Evolutionary conservation across 164 flowering plant species (phyloP), one percentile per base, ranked within the genome.

Genomic region (Annona squamosa): DNA sequence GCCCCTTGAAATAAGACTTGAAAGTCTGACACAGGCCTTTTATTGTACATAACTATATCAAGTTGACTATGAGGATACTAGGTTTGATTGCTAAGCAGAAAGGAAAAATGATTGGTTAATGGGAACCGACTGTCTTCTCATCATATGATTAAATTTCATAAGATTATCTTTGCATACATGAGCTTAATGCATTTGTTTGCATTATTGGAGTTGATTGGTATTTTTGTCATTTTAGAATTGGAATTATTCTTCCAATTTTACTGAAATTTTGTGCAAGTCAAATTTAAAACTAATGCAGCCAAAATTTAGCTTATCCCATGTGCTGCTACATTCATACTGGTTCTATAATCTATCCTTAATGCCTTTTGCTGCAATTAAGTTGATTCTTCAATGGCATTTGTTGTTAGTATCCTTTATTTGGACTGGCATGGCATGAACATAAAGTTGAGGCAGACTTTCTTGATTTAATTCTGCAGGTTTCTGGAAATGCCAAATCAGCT

Each of bases 401-500:
- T 16, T 52, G 3, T 26, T 26, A 26, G 37, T 26, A 26, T 26
- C 37, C 37, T 26, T 26, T 26, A 26, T 52, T 16, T 16, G 9
- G 59, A 52, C 13, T 52, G 59, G 59, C 9, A 2, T 52, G 59
- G 13, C 13, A 9, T 52, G 13, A 52, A 52, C 10, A 52, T 5
- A 52, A 16, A 52, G 13, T 16, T 52, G 59, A 52, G 59, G 13
- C 9, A 52, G 17, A 10, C 18, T 6, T 19, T 5, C 37, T 4
- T 62, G 46, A 6, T 9, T 64, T 45, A 43, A 19, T 19, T 67
- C 2, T 84, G 78, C 86, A 92, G 97, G 70, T 92, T 59, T 69
- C 79, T 45, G 75, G 82, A 69, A 84, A 74, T 80, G 73, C 73
- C 10, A 87, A 81, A 70, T 42, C 87, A 43, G 76, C 88, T 47